phyloP scores from a whole-genome alignment of 148 eudicot species.

The Arctostaphylos glauca region DNA sequence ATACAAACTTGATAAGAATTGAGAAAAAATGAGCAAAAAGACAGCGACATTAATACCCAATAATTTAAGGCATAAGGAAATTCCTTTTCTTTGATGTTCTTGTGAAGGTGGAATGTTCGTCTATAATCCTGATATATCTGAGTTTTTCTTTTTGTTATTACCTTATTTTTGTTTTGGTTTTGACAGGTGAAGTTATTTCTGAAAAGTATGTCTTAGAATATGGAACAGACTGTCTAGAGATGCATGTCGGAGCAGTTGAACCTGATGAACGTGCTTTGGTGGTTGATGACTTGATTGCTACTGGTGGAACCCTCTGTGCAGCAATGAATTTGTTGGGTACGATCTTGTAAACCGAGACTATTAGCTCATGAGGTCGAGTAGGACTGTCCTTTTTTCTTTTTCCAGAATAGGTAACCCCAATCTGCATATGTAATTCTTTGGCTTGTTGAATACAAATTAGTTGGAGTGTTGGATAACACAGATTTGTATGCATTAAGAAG shows the following conservation, averaged over 20 bases:
- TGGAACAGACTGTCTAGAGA: conserved; percentile 84
- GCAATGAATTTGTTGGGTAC: conserved; percentile 83
- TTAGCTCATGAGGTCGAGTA: background rate
- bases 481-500: background rate
- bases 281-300: conserved; percentile 90
- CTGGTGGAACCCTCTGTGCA: conserved; percentile 92
- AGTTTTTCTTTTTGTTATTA: background rate
- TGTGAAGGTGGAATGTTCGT: background rate
- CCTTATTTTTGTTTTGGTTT: background rate
- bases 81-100: background rate
- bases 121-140: background rate
- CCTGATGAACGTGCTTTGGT: conserved; percentile 75
- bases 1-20: too few relatives aligned
- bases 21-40: too few relatives aligned
- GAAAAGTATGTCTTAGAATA: conserved; percentile 81
- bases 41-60: too few relatives aligned
- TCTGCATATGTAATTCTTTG: background rate
- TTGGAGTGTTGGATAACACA: background rate
- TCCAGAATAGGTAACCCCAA: background rate
- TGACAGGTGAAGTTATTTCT: conserved; percentile 69
- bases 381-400: background rate
- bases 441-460: background rate
- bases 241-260: conserved; percentile 92
- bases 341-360: background rate
- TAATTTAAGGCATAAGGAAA: background rate